Percentiles rank a stretch among this genome's conserved stretches.
phyloP scores from a whole-genome alignment of 768 basidiomycete species.

The Pseudohyphozyma bogoriensis region DNA sequence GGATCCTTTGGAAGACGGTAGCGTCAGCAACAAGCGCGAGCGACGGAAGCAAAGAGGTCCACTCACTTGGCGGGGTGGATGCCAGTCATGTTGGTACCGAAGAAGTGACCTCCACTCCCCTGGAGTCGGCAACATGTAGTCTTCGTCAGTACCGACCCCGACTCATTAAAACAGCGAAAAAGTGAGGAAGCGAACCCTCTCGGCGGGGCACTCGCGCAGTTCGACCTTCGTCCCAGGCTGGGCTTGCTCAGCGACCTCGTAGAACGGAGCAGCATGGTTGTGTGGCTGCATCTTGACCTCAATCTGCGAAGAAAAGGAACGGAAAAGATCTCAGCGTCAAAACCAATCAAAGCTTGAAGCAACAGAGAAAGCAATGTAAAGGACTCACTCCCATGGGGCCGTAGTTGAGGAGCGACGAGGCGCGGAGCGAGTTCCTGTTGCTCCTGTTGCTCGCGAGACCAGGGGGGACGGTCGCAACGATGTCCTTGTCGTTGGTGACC shows the following conservation, averaged over 20 bases:
- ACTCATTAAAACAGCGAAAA: too few species aligned
- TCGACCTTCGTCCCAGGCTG: not conserved
- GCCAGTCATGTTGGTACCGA: not conserved
- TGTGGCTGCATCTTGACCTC: not conserved
- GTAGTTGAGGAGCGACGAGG: slow-evolving; percentile 9
- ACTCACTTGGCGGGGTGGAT: not conserved
- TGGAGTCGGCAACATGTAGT: not conserved
- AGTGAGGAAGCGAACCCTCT: too few species aligned
- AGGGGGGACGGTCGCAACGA: slow-evolving; percentile 11
- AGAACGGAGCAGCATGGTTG: not conserved
- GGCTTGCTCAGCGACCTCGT: not conserved
- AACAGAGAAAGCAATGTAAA: too few species aligned
- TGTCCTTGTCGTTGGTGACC: not conserved
- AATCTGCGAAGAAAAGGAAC: too few species aligned
- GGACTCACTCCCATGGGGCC: slow-evolving; percentile 8
- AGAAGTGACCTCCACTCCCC: not conserved
- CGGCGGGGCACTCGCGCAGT: too few species aligned
- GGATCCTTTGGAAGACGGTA: not conserved
- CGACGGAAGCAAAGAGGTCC: not conserved
- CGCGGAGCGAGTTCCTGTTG: not conserved
- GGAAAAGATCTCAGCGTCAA: too few species aligned
- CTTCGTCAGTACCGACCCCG: too few species aligned
- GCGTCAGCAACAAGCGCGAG: not conserved
- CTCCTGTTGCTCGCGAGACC: slow-evolving; percentile 10
- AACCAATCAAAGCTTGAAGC: too few species aligned